These are phyloP conservation scores for Xylariaceae sp. DNA, from an alignment of 2,329 filamentous ascomycete genomes.

Conservation along the genomic window DNA sequence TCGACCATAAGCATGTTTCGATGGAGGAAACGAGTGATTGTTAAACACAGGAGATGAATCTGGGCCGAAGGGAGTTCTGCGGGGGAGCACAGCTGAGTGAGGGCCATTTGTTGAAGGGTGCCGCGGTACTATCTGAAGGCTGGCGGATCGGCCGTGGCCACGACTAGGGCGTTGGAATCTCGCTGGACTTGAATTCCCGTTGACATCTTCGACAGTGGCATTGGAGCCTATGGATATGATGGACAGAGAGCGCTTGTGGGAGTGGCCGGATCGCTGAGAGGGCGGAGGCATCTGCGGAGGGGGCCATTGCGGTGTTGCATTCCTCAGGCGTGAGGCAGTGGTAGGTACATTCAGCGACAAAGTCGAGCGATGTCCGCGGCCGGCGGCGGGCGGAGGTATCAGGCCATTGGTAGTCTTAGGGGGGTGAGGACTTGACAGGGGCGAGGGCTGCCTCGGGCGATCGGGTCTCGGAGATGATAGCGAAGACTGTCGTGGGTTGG, in stretches of 20 bases:
- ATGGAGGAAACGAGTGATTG: constrained; percentile 49
- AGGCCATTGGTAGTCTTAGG: constrained; percentile 42
- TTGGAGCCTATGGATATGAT: constrained; percentile 72
- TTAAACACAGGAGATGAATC: constrained; percentile 51
- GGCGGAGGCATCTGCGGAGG: constrained; percentile 24
- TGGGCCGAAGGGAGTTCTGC: constrained; percentile 40
- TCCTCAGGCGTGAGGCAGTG: constrained; percentile 40
- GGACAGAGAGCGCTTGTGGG: constrained; percentile 73
- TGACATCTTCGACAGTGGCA: constrained; percentile 44
- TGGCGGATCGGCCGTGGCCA: constrained; percentile 74
- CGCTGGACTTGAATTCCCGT: constrained; percentile 38
- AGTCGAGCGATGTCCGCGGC: constrained; percentile 61
- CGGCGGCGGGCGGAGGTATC: constrained; percentile 41
- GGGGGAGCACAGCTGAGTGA: constrained; percentile 38
- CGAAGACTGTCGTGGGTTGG: constrained; percentile 23
- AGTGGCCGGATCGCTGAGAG: constrained; percentile 43
- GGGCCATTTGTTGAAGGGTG: constrained; percentile 41
- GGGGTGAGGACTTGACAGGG: constrained; percentile 38
- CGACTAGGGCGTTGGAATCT: constrained; percentile 51
- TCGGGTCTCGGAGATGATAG: constrained; percentile 32
- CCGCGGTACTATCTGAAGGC: constrained; percentile 68
- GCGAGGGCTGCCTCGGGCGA: constrained; percentile 38
- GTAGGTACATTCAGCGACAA: constrained; percentile 59
- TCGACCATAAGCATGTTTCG: constrained; percentile 39
- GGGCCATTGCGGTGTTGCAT: constrained; percentile 46